Base-by-base conservation (phyloP, 1,139 yeast species). In the Scheffersomyces titani region DNA sequence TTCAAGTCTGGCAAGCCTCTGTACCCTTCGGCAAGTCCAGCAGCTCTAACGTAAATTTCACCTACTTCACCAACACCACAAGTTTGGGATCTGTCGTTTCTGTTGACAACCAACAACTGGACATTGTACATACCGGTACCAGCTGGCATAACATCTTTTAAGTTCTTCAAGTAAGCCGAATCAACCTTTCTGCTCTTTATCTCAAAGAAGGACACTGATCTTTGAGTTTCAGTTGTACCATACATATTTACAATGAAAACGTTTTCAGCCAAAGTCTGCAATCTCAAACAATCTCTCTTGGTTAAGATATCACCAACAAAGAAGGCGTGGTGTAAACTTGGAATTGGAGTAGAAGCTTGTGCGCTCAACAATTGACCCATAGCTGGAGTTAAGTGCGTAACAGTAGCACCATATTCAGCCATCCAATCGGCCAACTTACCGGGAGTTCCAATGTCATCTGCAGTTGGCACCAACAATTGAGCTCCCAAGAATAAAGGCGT, bases 31-130 rank as follows among this genome's bases (percentile, higher is more conserved):
- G 98, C 97, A 59, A 94, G 82, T 56, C 99, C 99, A 57, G 93
- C 99, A 49, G 99, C 99, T 70, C 99, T 87, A 16, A 96, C 98
- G 69, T 94, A 94, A 61, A 94, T 93, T 72, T 94, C 99, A 66
- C 99, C 99, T 57, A 94, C 96, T 76, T 94, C 99, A 64, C 99
- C 99, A 61, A 96, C 93, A 72, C 98, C 99, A 80, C 99, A 94
- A 9, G 96, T 85, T 75, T 92, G 96, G 21, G 90, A 82, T 57
- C 89, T 83, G 67, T 93, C 97, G 64, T 90, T 81, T 71, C 99
- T 83, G 77, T 96, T 96, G 49, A 96, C 98, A 61, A 96, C 97
- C 58, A 96, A 81, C 56, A 94, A 79, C 73, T 94, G 99, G 52
- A 96, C 99, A 69, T 94, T 93, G 59, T 84, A 74, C 99, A 94